Evolutionary conservation across 371 early-diverging fungal genomes (phyloP), one percentile per base, ranked within the genome.

Genomic region (Mucor circinelloides): DNA sequence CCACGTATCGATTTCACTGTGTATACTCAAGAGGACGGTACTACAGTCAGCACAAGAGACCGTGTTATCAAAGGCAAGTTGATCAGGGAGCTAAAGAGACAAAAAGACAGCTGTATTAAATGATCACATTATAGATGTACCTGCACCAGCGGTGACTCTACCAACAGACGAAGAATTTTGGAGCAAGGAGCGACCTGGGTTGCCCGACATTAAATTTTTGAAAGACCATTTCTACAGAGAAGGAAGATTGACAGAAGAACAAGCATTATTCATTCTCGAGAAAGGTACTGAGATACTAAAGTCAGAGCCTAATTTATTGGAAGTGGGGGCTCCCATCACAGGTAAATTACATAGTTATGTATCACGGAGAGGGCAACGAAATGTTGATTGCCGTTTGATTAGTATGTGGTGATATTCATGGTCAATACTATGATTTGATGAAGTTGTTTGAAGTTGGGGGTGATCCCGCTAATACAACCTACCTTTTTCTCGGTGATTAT

Each of bases 371-470:
- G 0, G 31, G 2, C 8, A 1, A 8, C 3, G 31, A 23, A 7
- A 34, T 38, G 28, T 2, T 21, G 31, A 32, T 4, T 2, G 25
- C 23, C 3, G 42, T 12, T 19, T 28, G 32, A 30, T 40, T 54
- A 89, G 95, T 98, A 7, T 97, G 98, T 76, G 99, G 99, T 40
- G 99, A 99, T 81, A 93, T 99, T 55, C 99, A 99, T 78, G 99
- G 99, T n/a, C 99, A 99, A 80, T 99, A 92, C 80, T 97, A 90
- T 72, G 99, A 99, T 83, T 85, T 99, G 72, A 93, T 99, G 93
- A 98, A 96, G 73, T 87, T 99, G 31, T 97, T 99, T 77, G 95
- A 98, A 74, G 95, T 98, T 13, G 96, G 98, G 46, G 99, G 99
- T 27, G 91, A 94, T 71, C 99, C 99, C 34, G 90, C 90, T 2